Conservation (phyloP, 2,329 filamentous ascomycete species). For the Ceratocystiopsis sp. region DNA sequence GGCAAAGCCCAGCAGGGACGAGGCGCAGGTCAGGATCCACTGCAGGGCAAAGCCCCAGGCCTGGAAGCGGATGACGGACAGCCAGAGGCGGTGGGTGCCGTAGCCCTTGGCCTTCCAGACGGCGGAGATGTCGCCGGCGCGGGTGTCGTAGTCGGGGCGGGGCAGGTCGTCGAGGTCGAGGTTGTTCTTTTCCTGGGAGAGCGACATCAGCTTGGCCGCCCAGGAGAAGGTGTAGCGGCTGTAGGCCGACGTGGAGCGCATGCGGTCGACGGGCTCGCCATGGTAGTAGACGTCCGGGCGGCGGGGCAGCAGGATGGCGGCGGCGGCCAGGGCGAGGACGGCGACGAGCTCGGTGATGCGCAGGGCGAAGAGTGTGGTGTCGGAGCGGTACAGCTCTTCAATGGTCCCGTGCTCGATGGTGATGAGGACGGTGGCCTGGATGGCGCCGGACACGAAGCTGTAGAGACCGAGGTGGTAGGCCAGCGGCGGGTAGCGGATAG, state of each 20-base stretch:
- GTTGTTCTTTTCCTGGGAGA: constrained; percentile 38
- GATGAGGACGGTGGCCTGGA: constrained; percentile 26
- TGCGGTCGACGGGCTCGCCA: constrained; percentile 42
- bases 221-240: constrained; percentile 50
- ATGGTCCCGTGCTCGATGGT: constrained; percentile 26
- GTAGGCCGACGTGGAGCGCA: constrained; percentile 43
- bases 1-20: constrained; percentile 44
- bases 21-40: constrained; percentile 35
- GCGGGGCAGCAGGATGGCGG: constrained; percentile 42
- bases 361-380: constrained; percentile 23
- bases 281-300: constrained; percentile 49
- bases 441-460: constrained; percentile 26
- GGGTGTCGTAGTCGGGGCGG: constrained; percentile 36
- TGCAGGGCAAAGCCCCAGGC: constrained; percentile 38
- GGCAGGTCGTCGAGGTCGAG: constrained; percentile 48
- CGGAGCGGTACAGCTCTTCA: constrained; percentile 17
- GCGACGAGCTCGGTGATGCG: constrained; percentile 29
- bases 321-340: constrained; percentile 26
- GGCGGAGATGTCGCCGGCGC: constrained; percentile 30
- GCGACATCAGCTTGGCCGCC: constrained; percentile 35
- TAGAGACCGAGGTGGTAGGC: constrained; percentile 37
- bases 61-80: constrained; percentile 41
- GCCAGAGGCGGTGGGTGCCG: constrained; percentile 34
- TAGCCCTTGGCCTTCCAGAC: constrained; percentile 32
- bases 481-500: constrained; percentile 31